A percentile compares a stretch with the other conserved stretches of the same genome.
These are phyloP conservation scores for Ganoderma multipileum DNA, from an alignment of 1,284 basidiomycete genomes.

Conservation along the genomic window DNA sequence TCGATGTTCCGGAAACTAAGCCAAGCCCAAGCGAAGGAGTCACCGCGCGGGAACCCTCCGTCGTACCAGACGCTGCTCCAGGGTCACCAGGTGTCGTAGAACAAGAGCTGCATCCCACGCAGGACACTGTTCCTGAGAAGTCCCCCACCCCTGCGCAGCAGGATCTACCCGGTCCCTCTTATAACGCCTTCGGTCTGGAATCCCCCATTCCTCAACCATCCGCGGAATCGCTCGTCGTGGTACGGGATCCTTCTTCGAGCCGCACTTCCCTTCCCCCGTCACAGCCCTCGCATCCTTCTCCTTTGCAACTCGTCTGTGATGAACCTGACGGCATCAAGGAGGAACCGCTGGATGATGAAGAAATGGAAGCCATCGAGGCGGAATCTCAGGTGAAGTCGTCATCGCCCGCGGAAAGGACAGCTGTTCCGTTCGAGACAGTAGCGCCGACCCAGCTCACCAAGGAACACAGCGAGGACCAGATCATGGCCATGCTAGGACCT, in stretches of 20 bases:
- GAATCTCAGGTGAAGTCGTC: not conserved
- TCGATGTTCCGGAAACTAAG: not conserved
- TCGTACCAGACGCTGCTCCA: slow-evolving; percentile 1
- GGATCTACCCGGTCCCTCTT: slow-evolving; percentile 1
- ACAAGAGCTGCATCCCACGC: slow-evolving; percentile 10
- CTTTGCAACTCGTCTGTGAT: not conserved
- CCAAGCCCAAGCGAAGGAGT: not conserved
- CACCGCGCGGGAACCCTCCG: slow-evolving; percentile 16
- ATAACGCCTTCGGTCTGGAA: slow-evolving; percentile 9
- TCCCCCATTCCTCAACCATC: slow-evolving; percentile 17
- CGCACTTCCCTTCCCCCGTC: slow-evolving; percentile 20
- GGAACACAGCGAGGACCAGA: slow-evolving; percentile 26
- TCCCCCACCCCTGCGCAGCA: slow-evolving; percentile 4
- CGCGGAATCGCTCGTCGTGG: slow-evolving; percentile 10
- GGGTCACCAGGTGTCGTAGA: slow-evolving; percentile 4
- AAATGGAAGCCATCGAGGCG: slow-evolving; percentile 19
- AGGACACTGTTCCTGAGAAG: slow-evolving; percentile 3
- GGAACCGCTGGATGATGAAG: slow-evolving; percentile 27
- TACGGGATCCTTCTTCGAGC: slow-evolving; percentile 15
- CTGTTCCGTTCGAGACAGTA: slow-evolving; percentile 9
- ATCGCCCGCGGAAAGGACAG: slow-evolving; percentile 5
- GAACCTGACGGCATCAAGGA: slow-evolving; percentile 19
- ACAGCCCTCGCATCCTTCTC: slow-evolving; percentile 15
- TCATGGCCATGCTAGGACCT: slow-evolving; percentile 24
- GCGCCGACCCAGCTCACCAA: slow-evolving; percentile 9